These are phyloP conservation scores for Pythium myriotylum DNA, from an alignment of 352 stramenopile genomes.

Conservation along the genomic window DNA sequence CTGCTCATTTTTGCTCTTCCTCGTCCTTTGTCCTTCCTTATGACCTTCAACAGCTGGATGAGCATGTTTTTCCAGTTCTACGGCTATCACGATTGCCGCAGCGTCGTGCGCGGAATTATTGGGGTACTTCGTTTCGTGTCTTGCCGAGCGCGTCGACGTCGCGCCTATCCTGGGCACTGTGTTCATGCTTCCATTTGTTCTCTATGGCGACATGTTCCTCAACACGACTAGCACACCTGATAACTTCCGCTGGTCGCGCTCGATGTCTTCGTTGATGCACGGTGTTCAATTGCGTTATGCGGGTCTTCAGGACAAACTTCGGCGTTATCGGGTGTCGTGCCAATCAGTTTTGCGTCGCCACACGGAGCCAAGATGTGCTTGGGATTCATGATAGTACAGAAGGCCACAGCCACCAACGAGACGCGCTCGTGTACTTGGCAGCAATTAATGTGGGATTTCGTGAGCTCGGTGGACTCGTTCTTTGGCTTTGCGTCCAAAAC, in stretches of 20 bases:
- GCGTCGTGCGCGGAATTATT: conserved; percentile 24
- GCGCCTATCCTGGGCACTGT: conserved; percentile 38
- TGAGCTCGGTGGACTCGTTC: conserved; percentile 14
- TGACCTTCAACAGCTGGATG: conserved; percentile 31
- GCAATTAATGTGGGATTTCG: conserved; percentile 27
- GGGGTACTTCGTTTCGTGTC: conserved; percentile 42
- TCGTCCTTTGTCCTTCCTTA: conserved; percentile 43
- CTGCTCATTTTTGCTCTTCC: conserved; percentile 30
- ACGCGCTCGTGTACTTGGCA: conserved; percentile 18
- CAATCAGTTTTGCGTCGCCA: conserved; percentile 16
- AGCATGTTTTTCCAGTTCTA: conserved; percentile 41
- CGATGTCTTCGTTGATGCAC: conserved; percentile 41
- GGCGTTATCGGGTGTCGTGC: conserved; percentile 29
- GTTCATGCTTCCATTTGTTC: conserved; percentile 41
- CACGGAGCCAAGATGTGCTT: conserved; percentile 26
- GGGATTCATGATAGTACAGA: conserved; percentile 21
- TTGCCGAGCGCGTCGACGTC: conserved; percentile 31
- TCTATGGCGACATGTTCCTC: conserved; percentile 46
- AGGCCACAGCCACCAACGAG: neutral
- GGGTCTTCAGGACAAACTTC: conserved; percentile 34
- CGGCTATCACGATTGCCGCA: conserved; percentile 24
- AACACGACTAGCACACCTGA: conserved; percentile 33
- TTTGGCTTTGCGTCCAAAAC: conserved; percentile 19
- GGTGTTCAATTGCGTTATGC: conserved; percentile 38
- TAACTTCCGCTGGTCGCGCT: conserved; percentile 43